Evolutionary conservation across 1,139 yeast genomes (phyloP).

Genomic region (Geotrichum fermentans): DNA sequence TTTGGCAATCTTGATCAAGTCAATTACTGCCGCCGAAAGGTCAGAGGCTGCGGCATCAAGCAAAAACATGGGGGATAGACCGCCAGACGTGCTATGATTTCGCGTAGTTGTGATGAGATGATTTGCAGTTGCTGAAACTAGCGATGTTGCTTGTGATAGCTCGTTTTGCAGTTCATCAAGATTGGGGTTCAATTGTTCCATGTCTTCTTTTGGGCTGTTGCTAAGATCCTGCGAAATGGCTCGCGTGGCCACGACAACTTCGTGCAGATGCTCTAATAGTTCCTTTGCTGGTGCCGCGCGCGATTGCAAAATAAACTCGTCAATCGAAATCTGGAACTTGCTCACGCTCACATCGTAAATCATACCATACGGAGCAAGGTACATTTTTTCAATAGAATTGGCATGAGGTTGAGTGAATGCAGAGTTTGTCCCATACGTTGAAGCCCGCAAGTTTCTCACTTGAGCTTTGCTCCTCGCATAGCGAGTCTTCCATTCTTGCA

Average conservation of each 20-base stretch:
- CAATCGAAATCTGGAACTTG: constrained; percentile 35
- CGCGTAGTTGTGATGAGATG: constrained; percentile 76
- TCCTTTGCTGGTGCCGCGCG: constrained; percentile 25
- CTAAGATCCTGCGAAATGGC: constrained; percentile 38
- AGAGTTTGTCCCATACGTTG: constrained; percentile 26
- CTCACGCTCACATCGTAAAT: constrained; percentile 30
- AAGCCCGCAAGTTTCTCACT: constrained; percentile 31
- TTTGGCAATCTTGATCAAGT: constrained; percentile 56
- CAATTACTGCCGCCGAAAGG: constrained; percentile 67
- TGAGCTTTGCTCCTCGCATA: constrained; percentile 35
- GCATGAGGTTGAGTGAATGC: constrained; percentile 11
- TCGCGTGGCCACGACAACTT: constrained; percentile 37
- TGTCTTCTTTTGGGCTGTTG: constrained; percentile 33
- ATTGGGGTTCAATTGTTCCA: constrained; percentile 7
- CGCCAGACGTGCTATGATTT: constrained; percentile 62
- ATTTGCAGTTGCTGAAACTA: constrained; percentile 67
- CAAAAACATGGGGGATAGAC: constrained; percentile 63
- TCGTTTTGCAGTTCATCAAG: constrained; percentile 26
- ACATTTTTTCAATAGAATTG: constrained; percentile 8
- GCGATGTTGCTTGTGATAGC: constrained; percentile 32
- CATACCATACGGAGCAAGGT: constrained; percentile 25
- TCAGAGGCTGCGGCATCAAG: constrained; percentile 78
- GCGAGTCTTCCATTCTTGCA: constrained; percentile 38
- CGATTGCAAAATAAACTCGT: constrained; percentile 34
- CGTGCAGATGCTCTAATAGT: constrained; percentile 34